A percentile compares a stretch with the other conserved stretches of the same genome.
phyloP scores from a whole-genome alignment of 108 stramenopile species.

The Parmales sp. region DNA sequence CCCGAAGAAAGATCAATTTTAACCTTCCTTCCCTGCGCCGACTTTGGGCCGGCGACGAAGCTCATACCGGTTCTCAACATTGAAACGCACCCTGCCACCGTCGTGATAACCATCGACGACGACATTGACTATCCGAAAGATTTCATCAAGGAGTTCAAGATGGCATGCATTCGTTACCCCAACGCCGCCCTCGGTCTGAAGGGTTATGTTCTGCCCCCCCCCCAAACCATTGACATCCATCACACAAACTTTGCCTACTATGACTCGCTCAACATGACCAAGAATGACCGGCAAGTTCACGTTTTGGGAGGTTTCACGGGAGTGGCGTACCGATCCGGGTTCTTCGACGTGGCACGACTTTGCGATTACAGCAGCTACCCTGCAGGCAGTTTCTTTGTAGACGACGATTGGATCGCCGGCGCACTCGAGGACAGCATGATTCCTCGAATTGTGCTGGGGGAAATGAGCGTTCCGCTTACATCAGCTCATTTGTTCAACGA shows the following conservation, averaged over 20 bases:
- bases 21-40: not conserved
- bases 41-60: constrained; percentile 20
- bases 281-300: not conserved
- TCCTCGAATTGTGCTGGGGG: not conserved
- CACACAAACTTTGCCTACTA: not conserved
- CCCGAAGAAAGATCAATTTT: not conserved
- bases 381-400: not conserved
- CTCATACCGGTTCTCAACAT: not conserved
- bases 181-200: not conserved
- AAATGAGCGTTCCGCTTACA: too few species aligned
- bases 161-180: not conserved
- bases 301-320: constrained; percentile 7
- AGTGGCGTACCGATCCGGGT: constrained; percentile 6
- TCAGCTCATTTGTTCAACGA: too few species aligned
- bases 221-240: not conserved
- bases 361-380: not conserved
- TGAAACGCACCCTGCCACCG: constrained; percentile 5
- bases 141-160: not conserved
- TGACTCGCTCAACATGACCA: not conserved
- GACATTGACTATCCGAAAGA: not conserved
- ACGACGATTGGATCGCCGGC: constrained; percentile 12
- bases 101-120: constrained; percentile 17
- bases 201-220: not conserved
- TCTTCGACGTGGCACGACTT: not conserved
- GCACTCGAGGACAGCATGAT: not conserved